Evolutionary conservation across 805 yeast genomes (phyloP).

Genomic region (Metschnikowia cubensis): DNA sequence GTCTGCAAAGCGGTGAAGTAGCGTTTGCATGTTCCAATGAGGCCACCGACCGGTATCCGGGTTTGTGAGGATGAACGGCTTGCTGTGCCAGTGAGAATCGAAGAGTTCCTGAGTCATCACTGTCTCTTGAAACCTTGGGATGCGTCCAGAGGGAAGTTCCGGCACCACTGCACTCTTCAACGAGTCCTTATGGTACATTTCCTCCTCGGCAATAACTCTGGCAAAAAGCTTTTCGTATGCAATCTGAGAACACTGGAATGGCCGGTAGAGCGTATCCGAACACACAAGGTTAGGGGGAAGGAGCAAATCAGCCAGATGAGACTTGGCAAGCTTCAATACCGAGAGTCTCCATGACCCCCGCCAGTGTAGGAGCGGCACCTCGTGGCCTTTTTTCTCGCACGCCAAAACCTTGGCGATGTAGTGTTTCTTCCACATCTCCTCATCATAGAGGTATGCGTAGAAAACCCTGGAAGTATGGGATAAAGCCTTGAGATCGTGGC

Average conservation of each 20-base stretch:
- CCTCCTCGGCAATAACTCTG: conserved; percentile 47
- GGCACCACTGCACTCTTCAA: conserved; percentile 7
- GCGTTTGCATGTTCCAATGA: conserved; percentile 50
- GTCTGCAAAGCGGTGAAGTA: conserved; percentile 52
- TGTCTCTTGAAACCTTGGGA: conserved; percentile 50
- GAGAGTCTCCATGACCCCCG: conserved; percentile 79
- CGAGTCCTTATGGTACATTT: conserved; percentile 23
- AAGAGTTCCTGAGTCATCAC: conserved; percentile 45
- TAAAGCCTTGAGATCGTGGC: conserved; percentile 46
- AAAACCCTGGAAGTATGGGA: conserved; percentile 60
- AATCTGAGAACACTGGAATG: conserved; percentile 75
- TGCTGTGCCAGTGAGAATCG: conserved; percentile 39
- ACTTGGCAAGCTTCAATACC: conserved; percentile 34
- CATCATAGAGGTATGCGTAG: conserved; percentile 71
- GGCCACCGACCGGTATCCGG: conserved; percentile 51
- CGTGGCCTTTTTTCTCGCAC: conserved; percentile 10
- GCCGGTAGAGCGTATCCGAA: conserved; percentile 77
- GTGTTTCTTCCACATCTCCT: conserved; percentile 74
- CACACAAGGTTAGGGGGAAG: conserved; percentile 51
- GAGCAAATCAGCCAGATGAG: conserved; percentile 43
- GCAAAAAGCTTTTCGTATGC: conserved; percentile 51
- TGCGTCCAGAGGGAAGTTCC: conserved; percentile 35
- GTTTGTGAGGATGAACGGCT: conserved; percentile 61
- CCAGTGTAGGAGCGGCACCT: conserved; percentile 44
- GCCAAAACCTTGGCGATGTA: conserved; percentile 27